Evolutionary conservation across 805 yeast species (phyloP), one percentile per base, ranked within the genome.

Genomic region (Barnettozyma salicaria): DNA sequence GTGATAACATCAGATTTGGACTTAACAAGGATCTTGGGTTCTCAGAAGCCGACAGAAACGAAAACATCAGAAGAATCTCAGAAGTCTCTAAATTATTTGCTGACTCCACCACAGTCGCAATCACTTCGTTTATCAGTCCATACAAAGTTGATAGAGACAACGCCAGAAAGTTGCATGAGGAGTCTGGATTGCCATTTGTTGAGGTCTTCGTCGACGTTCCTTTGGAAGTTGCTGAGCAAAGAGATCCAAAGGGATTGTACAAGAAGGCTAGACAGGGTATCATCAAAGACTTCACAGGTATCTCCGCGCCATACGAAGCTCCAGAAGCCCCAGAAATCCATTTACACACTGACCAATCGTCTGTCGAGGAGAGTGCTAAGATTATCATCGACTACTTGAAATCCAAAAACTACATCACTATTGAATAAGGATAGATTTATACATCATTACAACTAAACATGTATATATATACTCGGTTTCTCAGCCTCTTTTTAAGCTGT

Each of bases 231-330:
- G 97, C 97, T 34, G 97, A 90, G 69, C 74, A 86, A 62, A 85
- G 97, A 67, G 97, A 90, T 62, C 97, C 97, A 46, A 90, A 90
- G 68, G 97, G 97, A 10, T 68, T 90, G 49, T 90, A 90, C 70
- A 88, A 88, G 65, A 90, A 90, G 72, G 97, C 97, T 13, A 78
- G 97, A 61, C 92, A 88, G 55, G 97, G 97, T 24, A 67, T 82
- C 43, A 89, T 89, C 60, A 85, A 85, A 64, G 95, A 89, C 57
- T 89, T 89, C 67, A 89, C 97, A 12, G 97, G 97, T 40, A 82
- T 89, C 40, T 79, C 88, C 47, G 97, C 96, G 9, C 97, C 97
- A 26, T 89, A 89, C 60, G 97, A 89, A 68, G 92, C 84, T 4
- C 97, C 97, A 34, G 81, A 72, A 49, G 54, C 63, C 24, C 86